phyloP scores from a whole-genome alignment of 1,284 basidiomycete species.

The Rugosomyces carneus region DNA sequence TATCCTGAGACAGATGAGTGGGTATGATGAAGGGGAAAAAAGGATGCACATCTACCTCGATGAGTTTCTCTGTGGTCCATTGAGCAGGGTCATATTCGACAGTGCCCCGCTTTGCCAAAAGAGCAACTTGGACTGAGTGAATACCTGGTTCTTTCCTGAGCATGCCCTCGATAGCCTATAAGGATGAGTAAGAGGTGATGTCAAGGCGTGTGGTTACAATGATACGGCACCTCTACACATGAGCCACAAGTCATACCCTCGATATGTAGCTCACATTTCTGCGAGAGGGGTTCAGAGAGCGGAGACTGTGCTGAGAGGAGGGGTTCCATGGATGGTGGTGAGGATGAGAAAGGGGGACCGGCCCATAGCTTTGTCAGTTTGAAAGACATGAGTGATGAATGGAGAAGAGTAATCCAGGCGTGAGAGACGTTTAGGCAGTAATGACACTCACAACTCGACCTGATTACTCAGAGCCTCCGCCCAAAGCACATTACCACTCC shows the following conservation, averaged over 20 bases:
- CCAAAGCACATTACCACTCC: constrained; percentile 28
- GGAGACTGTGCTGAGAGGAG: constrained; percentile 14
- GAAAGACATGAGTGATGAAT: constrained; percentile 5
- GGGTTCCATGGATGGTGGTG: constrained; percentile 17
- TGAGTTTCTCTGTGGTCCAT: constrained; percentile 82
- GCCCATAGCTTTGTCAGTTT: constrained; percentile 15
- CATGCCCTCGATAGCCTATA: constrained; percentile 87
- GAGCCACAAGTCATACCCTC: constrained; percentile 92
- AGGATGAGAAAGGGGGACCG: constrained; percentile 12
- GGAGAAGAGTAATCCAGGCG: neutral
- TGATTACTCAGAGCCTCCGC: constrained; percentile 53
- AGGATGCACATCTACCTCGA: constrained; percentile 47
- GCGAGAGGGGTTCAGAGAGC: constrained; percentile 20
- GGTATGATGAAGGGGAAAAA: neutral
- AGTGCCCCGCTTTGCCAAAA: constrained; percentile 89
- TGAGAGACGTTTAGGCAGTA: too few relatives aligned
- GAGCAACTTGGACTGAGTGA: constrained; percentile 82
- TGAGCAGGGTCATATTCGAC: constrained; percentile 79
- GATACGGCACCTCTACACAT: constrained; percentile 79
- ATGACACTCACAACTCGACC: constrained; percentile 48
- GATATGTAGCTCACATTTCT: constrained; percentile 66
- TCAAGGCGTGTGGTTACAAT: too few relatives aligned
- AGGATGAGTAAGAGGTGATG: constrained; percentile 6
- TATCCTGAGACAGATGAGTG: constrained; percentile 54
- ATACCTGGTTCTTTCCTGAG: constrained; percentile 85